Percentiles rank a stretch among this genome's conserved stretches.
Conservation (phyloP, 495 filamentous ascomycete genomes). For the Neurospora tetraspora region DNA sequence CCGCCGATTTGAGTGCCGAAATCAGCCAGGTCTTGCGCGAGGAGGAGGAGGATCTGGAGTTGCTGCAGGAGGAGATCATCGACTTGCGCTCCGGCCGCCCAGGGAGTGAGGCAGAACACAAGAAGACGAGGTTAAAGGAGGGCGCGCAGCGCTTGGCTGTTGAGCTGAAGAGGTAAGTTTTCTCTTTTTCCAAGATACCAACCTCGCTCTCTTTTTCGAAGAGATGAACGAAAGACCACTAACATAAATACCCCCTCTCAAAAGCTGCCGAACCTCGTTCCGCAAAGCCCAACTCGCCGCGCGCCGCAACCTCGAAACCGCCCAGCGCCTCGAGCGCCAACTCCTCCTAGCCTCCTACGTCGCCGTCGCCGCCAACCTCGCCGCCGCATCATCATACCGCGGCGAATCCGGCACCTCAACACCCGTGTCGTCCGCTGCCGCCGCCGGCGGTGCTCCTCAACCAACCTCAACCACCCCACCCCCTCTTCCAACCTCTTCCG, state of each 20-base stretch:
- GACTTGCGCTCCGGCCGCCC: conserved; percentile 43
- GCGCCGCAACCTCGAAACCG: conserved; percentile 61
- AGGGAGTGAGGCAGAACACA: conserved; percentile 38
- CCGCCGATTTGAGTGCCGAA: conserved; percentile 68
- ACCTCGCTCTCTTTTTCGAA: too few species aligned
- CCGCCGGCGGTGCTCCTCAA: not conserved
- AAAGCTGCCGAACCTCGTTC: conserved; percentile 63
- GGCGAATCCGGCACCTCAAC: conserved; percentile 11
- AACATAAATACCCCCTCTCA: not conserved
- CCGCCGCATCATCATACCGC: conserved; percentile 15
- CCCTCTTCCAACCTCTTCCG: conserved; percentile 13
- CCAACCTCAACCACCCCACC: conserved; percentile 6
- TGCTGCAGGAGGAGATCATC: conserved; percentile 67
- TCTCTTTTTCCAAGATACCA: too few species aligned
- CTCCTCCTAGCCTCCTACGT: conserved; percentile 58
- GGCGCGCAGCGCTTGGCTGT: conserved; percentile 51
- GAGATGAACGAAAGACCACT: too few species aligned
- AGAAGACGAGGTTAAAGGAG: conserved; percentile 49
- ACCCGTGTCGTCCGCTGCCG: not conserved
- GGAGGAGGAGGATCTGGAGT: conserved; percentile 76
- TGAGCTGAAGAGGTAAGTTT: conserved; percentile 57
- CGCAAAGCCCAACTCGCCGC: conserved; percentile 77
- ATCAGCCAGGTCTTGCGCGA: conserved; percentile 77
- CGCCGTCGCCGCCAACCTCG: conserved; percentile 28
- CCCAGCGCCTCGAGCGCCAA: conserved; percentile 66